Evolutionary conservation across 345 rosid species (phyloP).

Genomic region (Litchi chinensis): DNA sequence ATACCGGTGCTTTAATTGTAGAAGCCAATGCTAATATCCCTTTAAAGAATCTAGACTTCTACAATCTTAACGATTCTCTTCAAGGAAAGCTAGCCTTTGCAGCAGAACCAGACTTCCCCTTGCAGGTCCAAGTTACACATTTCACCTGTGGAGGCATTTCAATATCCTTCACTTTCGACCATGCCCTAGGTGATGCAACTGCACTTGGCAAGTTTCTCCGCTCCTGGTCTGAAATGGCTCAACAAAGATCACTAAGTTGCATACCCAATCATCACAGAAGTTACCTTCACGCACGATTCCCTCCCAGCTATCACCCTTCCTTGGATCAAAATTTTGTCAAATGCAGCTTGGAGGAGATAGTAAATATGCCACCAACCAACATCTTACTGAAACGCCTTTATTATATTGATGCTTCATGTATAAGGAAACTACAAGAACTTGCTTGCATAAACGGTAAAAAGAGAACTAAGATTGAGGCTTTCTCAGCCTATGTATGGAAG

Average conservation of each 20-base stretch:
- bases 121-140: conserved; percentile 63
- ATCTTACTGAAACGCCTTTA: conserved; percentile 70
- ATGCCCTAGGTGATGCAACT: conserved; percentile 82
- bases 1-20: conserved; percentile 55
- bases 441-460: conserved; percentile 49
- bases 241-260: conserved; percentile 55
- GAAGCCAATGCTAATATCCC: conserved; percentile 57
- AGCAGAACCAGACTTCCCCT: conserved; percentile 41
- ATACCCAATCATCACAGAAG: conserved; percentile 64
- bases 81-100: conserved; percentile 56
- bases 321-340: conserved; percentile 56
- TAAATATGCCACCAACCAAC: conserved; percentile 48
- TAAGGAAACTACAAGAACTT: conserved; percentile 52
- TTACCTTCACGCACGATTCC: conserved; percentile 53
- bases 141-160: conserved; percentile 73
- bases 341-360: conserved; percentile 69
- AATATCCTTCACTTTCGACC: conserved; percentile 75
- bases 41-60: conserved; percentile 56
- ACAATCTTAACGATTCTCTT: conserved; percentile 51
- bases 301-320: conserved; percentile 56
- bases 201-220: conserved; percentile 66
- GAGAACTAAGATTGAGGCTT: conserved; percentile 81
- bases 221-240: conserved; percentile 74
- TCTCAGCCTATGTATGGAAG: conserved; percentile 88
- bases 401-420: conserved; percentile 52